Percentiles rank a stretch among this genome's conserved stretches.
Evolutionary conservation across 2,329 filamentous ascomycete species (phyloP).

Genomic region (Dendryphion nanum): DNA sequence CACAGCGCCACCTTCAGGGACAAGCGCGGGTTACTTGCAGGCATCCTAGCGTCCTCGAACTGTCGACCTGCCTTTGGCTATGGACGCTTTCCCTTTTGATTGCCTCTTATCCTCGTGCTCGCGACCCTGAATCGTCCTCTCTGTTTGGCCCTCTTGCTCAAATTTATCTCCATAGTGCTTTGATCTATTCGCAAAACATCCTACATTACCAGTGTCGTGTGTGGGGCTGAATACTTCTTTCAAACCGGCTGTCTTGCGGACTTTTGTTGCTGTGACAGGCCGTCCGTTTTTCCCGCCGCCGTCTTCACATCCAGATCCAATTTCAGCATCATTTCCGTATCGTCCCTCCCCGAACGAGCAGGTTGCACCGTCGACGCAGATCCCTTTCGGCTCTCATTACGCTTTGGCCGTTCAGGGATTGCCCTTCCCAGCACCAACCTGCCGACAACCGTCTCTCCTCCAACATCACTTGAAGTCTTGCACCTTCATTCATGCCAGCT

Average conservation of each 20-base stretch:
- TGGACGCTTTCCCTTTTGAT: constrained; percentile 9
- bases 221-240: constrained; percentile 26
- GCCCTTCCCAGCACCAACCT: too few relatives aligned
- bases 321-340: constrained; percentile 33
- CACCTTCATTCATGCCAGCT: too few relatives aligned
- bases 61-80: constrained; percentile 20
- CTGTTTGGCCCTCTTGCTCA: constrained; percentile 5
- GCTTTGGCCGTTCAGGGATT: constrained; percentile 20
- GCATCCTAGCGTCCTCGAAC: constrained; percentile 9
- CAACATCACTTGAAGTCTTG: too few relatives aligned
- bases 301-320: constrained; percentile 30
- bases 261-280: constrained; percentile 3
- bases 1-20: constrained; percentile 32
- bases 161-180: constrained; percentile 12
- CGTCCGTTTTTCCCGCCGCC: constrained; percentile 27
- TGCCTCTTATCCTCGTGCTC: constrained; percentile 2
- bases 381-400: constrained; percentile 28
- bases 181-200: constrained; percentile 24
- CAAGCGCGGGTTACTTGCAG: constrained; percentile 30
- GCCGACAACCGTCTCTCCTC: too few relatives aligned
- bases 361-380: constrained; percentile 21
- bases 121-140: neutral
- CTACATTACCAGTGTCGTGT: constrained; percentile 32
- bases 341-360: constrained; percentile 28
- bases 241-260: constrained; percentile 21